Evolutionary conservation across 331 rosid genomes (phyloP), one percentile per base, ranked within the genome.

Genomic region (Spiraea crenata): DNA sequence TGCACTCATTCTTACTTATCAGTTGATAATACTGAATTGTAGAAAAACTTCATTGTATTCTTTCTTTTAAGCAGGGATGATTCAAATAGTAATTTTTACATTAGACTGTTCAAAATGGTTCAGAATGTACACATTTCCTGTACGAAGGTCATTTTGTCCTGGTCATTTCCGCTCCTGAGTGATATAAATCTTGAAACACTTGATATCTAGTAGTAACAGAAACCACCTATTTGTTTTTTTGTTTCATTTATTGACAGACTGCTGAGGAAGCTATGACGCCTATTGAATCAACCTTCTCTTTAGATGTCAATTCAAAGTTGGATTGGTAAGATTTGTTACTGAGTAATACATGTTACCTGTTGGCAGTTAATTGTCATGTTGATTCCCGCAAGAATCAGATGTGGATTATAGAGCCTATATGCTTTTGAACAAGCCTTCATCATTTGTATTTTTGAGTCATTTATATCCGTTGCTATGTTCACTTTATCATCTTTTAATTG

Each of bases 191-290:
- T 67, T 61, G 67, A 31, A 42, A 46, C 64, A 25, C 42, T 49
- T 51, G 20, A 52, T 42, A 66, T 54, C 34, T 39, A 17, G 10
- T 6, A 9, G 55, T 0, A 35, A 56, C 35, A 34, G 54, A 10
- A 46, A 46, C 31, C 56, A 25, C 50, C 31, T 3, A 39, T 65
- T 50, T 5, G n/a, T 63, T 64, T 64, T 54, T 25, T 56, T 81
- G 31, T 25, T 34, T 74, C 63, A 3, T 62, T 60, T 79, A 50
- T 56, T 61, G 68, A 67, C 85, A 93, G 98, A 93, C 90, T 54
- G 98, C 98, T 65, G 97, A 88, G 81, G 96, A 84, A 81, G 98
- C 98, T 49, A 93, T 90, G 98, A 93, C 97, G 16, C 98, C 98
- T 70, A 93, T 93, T 75, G 97, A 93, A 70, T 93, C 98, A 44